Base-by-base conservation (phyloP, 2,329 filamentous ascomycete genomes). In the Talaromyces verruculosus region DNA sequence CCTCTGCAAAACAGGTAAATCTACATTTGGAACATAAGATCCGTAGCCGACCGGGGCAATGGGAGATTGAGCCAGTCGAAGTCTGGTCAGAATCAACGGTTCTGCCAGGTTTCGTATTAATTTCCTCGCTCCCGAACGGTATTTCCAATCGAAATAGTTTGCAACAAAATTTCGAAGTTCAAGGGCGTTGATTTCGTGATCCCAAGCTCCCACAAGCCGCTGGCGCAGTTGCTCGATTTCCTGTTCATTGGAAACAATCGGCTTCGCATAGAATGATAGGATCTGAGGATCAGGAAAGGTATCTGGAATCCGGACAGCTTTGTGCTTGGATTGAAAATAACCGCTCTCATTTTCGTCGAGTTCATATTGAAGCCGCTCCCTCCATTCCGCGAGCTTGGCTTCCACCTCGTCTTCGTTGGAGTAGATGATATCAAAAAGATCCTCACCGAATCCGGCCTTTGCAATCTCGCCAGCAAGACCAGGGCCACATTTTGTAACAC, bases 381-480 rank as follows among this genome's bases (percentile, higher is more conserved):
- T 88, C 95, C 94, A 98, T 25, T 82, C 81, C 1, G 79, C 79
- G 55, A 96, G 68, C 25, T 69, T 70, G 2, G 60, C 61, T 15
- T 75, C 71, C 13, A 77, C 61, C 22, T 77, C 71, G n/a, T 70
- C 61, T n/a, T 70, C 68, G 19, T 71, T 68, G 0, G 71, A 72
- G 8, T 88, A 91, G 89, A 97, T 25, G 76, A 79, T 19, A 78
- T 81, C 65, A 90, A 80, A 2, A 3, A 98, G 80, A 41, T 89
- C 86, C 66, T 84, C 86, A 1, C 94, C 95, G 76, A 94, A 98
- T 0, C 93, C 93, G 62, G 92, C 95, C 72, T 87, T 87, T 39
- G 93, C 93, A 63, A 95, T 96, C 75, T 97, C 92, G 70, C 91
- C 95, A 0, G 95, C 94, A 11, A 93, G 83, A 74, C 94, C 96